These are phyloP conservation scores for Chlamydomonas schloesseri DNA, from an alignment of 139 green algal species.

Conservation along the genomic window DNA sequence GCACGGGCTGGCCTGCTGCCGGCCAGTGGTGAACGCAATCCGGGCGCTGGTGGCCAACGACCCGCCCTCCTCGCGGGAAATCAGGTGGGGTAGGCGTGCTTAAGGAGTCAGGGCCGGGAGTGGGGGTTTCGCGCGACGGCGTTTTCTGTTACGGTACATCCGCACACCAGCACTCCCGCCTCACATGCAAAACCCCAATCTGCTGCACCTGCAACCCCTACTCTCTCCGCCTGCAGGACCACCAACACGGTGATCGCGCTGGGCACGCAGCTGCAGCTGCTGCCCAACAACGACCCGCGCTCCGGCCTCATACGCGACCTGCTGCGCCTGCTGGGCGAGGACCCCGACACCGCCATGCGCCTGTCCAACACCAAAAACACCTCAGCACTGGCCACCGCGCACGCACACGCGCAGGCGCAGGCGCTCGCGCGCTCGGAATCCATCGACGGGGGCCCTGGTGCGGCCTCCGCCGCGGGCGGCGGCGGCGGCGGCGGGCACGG, in stretches of 20 bases:
- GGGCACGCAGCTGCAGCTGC: conserved; percentile 35
- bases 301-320: neutral
- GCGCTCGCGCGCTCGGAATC: too few species aligned
- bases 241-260: conserved; percentile 39
- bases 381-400: neutral
- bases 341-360: conserved; percentile 36
- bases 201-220: too few species aligned
- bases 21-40: conserved; percentile 4
- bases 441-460: neutral
- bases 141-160: too few species aligned
- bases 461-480: neutral
- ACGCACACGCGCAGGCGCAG: neutral
- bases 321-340: conserved; percentile 33
- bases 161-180: too few species aligned
- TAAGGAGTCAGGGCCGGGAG: too few species aligned
- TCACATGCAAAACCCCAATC: too few species aligned
- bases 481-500: too few species aligned
- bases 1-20: conserved; percentile 29
- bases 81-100: conserved; percentile 10
- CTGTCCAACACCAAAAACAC: neutral
- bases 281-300: conserved; percentile 39
- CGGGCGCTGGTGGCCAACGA: conserved; percentile 16
- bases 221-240: too few species aligned
- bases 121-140: too few species aligned
- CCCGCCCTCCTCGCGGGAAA: conserved; percentile 20